phyloP scores from a whole-genome alignment of 2,329 filamentous ascomycete genomes.

The Diaporthe batatas region DNA sequence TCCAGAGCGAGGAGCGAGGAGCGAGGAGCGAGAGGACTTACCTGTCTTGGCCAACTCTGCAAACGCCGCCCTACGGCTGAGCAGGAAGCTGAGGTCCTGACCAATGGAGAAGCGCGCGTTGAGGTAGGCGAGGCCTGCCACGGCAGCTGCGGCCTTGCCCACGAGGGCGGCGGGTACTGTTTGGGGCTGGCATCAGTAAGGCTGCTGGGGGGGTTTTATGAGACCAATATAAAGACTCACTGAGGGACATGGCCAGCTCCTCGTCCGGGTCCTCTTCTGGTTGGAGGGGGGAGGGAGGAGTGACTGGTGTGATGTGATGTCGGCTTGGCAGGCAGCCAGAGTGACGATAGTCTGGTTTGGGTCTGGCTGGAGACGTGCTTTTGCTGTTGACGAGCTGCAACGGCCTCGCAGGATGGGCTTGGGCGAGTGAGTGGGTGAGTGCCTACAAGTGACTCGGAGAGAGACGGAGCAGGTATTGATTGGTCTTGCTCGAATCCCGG shows the following conservation, averaged over 20 bases:
- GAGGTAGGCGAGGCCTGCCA: constrained; percentile 66
- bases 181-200: neutral
- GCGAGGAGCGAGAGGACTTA: no score
- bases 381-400: neutral
- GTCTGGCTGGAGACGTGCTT: neutral
- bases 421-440: no score
- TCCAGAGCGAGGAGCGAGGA: no score
- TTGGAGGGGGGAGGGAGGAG: neutral
- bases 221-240: neutral
- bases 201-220: neutral
- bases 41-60: constrained; percentile 63
- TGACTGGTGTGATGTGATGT: neutral
- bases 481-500: neutral
- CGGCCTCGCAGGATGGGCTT: neutral
- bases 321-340: constrained; percentile 21
- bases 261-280: neutral
- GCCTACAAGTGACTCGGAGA: no score
- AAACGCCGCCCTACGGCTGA: constrained; percentile 55
- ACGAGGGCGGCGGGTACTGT: constrained; percentile 26
- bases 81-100: constrained; percentile 70
- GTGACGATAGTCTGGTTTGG: neutral
- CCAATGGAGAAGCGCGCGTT: constrained; percentile 77
- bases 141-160: constrained; percentile 31
- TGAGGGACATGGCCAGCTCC: neutral
- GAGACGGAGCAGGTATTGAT: no score